These are phyloP conservation scores for Xanthoconium purpureum DNA, from an alignment of 768 basidiomycete genomes.

Conservation along the genomic window DNA sequence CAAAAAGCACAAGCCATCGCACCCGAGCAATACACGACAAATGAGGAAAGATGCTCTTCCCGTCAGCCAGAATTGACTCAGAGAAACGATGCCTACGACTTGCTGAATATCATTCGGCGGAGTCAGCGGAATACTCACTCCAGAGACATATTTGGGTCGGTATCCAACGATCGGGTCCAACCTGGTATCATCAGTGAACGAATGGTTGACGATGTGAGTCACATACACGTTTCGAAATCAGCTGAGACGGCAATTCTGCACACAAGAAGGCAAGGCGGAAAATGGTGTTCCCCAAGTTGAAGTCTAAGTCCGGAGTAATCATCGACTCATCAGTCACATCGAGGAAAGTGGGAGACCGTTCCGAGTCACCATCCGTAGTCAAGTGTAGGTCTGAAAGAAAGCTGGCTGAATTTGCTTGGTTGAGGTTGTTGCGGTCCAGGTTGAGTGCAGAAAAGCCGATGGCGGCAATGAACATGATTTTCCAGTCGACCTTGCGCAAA, in stretches of 20 bases:
- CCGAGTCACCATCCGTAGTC: conserved; percentile 42
- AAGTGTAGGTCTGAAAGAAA: conserved; percentile 54
- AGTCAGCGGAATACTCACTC: conserved; percentile 27
- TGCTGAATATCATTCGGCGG: neutral
- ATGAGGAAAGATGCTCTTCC: conserved; percentile 51
- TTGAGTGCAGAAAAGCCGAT: conserved; percentile 58
- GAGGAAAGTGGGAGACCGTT: neutral
- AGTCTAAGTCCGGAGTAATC: conserved; percentile 35
- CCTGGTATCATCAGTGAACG: conserved; percentile 24
- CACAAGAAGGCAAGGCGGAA: conserved; percentile 49
- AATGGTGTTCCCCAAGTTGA: conserved; percentile 54
- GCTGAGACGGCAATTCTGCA: conserved; percentile 61
- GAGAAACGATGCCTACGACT: conserved; percentile 39
- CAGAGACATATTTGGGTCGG: conserved; percentile 56
- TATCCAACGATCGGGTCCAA: conserved; percentile 66
- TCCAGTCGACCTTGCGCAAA: conserved; percentile 58
- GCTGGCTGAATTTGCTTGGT: conserved; percentile 56
- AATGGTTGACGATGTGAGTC: neutral
- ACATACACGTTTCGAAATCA: conserved; percentile 55
- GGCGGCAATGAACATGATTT: conserved; percentile 54
- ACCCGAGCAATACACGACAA: conserved; percentile 49
- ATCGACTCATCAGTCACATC: neutral
- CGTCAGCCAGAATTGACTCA: conserved; percentile 53
- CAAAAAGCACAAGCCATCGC: neutral
- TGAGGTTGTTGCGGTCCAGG: conserved; percentile 51